These are phyloP conservation scores for Pulveroboletus frians DNA, from an alignment of 768 basidiomycete genomes.

Conservation along the genomic window DNA sequence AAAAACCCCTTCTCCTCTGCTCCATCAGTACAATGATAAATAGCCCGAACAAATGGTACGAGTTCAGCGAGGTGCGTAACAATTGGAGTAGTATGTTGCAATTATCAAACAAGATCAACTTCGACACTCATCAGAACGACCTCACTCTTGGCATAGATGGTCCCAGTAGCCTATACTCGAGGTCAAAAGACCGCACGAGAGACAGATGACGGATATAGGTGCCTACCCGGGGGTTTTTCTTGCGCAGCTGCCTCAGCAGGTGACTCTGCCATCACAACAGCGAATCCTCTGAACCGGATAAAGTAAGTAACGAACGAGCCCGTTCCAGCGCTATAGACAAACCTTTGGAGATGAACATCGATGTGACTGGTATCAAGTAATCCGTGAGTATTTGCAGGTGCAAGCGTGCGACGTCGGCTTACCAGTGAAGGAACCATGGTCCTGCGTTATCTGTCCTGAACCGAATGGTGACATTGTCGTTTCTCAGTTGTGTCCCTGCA, in stretches of 20 bases:
- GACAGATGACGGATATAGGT: not conserved
- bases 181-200: not conserved
- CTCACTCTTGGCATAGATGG: not conserved
- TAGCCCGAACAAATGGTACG: too few species aligned
- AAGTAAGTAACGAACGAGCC: not conserved
- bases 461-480: slow-evolving; percentile 44
- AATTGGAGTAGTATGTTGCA: too few species aligned
- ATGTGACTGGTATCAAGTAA: slow-evolving; percentile 14
- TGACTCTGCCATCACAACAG: slow-evolving; percentile 16
- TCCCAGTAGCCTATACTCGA: slow-evolving; percentile 5
- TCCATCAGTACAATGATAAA: too few species aligned
- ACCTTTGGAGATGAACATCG: slow-evolving; percentile 15
- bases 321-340: not conserved
- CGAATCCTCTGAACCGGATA: slow-evolving; percentile 12
- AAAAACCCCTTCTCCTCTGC: too few species aligned
- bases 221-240: slow-evolving; percentile 12
- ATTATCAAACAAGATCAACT: not conserved
- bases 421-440: slow-evolving; percentile 5
- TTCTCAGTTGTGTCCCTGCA: slow-evolving; percentile 23
- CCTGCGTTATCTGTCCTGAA: slow-evolving; percentile 59
- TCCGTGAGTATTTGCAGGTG: not conserved
- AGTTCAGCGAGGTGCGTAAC: too few species aligned
- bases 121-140: not conserved
- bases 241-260: not conserved
- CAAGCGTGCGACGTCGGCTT: not conserved